These are phyloP conservation scores for Alliaria petiolata DNA, from an alignment of 345 rosid genomes.

Conservation along the genomic window DNA sequence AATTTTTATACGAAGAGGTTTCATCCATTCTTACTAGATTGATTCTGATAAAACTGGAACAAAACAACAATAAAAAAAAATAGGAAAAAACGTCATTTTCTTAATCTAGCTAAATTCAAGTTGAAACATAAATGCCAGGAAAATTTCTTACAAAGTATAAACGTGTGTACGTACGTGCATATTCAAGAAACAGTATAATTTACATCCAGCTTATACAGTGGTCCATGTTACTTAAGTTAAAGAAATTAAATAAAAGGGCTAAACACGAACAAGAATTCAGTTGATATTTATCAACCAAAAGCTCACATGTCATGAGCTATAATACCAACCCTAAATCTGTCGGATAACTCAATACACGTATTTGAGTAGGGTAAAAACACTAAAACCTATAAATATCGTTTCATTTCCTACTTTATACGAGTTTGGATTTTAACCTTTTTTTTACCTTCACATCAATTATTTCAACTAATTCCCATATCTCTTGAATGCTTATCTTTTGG, in stretches of 20 bases:
- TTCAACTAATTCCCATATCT: neutral
- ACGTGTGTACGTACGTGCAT: neutral
- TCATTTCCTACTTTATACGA: too few species aligned
- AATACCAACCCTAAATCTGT: too few species aligned
- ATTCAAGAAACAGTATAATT: neutral
- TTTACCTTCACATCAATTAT: too few species aligned
- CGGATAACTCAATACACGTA: too few species aligned
- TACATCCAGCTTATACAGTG: neutral
- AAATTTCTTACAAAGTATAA: neutral
- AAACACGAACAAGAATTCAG: neutral
- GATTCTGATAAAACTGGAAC: neutral
- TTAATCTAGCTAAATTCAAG: conserved; percentile 9
- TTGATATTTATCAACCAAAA: neutral
- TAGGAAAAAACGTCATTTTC: conserved; percentile 9
- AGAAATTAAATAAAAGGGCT: neutral
- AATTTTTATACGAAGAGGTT: neutral
- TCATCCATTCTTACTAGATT: too few species aligned
- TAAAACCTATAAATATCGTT: too few species aligned
- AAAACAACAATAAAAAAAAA: neutral
- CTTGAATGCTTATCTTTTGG: too few species aligned
- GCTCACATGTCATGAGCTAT: neutral
- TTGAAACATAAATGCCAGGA: conserved; percentile 1
- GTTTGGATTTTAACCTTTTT: too few species aligned
- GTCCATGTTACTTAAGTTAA: neutral
- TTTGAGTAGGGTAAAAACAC: too few species aligned